Evolutionary conservation across 2,329 filamentous ascomycete genomes (phyloP).

Genomic region (Cryphonectria nitschkei): DNA sequence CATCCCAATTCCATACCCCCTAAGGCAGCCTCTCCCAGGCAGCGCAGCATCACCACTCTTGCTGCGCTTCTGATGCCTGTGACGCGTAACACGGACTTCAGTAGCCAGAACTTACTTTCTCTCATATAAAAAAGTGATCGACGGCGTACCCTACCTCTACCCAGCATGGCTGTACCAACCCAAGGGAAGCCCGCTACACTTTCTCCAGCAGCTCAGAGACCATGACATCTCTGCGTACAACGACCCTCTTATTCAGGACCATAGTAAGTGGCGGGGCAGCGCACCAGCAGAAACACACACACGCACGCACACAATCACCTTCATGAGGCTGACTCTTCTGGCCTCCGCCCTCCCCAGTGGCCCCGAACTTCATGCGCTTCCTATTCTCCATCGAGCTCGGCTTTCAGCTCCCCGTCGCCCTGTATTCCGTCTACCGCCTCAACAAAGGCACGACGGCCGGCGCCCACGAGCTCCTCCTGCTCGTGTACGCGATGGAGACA

Average conservation of each 20-base stretch:
- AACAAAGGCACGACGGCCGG: constrained; percentile 40
- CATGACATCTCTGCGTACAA: constrained; percentile 54
- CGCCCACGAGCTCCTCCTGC: constrained; percentile 51
- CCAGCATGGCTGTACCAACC: constrained; percentile 49
- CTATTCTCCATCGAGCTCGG: constrained; percentile 55
- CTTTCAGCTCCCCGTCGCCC: constrained; percentile 54
- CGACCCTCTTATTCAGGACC: constrained; percentile 55
- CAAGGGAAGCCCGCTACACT: constrained; percentile 50
- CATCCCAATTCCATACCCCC: no score
- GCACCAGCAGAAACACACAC: neutral
- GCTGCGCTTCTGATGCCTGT: neutral
- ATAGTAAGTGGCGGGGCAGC: constrained; percentile 20
- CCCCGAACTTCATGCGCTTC: constrained; percentile 54
- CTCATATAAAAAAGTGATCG: constrained; percentile 47
- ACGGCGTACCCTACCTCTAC: constrained; percentile 55
- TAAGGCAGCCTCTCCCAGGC: neutral
- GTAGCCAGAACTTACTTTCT: neutral
- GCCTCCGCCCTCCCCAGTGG: constrained; percentile 27
- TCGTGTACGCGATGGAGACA: constrained; percentile 56
- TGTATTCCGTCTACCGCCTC: constrained; percentile 51
- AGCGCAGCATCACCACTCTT: neutral
- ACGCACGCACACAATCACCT: neutral
- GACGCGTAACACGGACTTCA: neutral
- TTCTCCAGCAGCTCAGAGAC: constrained; percentile 48
- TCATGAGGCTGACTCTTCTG: neutral